These are phyloP conservation scores for Rehmannia glutinosa DNA, from an alignment of 257 asterid species.

Conservation along the genomic window DNA sequence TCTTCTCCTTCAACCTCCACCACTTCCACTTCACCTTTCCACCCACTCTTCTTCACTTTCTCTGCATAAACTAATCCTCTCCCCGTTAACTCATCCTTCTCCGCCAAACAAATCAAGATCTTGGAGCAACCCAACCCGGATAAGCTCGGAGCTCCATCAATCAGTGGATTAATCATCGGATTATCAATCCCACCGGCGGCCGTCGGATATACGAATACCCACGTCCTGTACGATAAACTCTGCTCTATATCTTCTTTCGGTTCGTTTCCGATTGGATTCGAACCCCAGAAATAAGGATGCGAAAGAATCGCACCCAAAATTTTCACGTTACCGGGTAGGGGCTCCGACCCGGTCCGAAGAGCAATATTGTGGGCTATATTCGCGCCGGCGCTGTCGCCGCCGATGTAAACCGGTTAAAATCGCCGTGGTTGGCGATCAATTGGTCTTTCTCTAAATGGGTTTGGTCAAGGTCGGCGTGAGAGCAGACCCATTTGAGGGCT, in stretches of 20 bases:
- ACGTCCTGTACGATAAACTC: neutral
- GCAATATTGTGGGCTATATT: conserved; percentile 23
- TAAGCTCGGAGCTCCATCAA: neutral
- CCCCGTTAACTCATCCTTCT: neutral
- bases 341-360: conserved; percentile 24
- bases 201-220: neutral
- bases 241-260: conserved; percentile 1
- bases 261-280: conserved; percentile 16
- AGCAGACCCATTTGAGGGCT: conserved; percentile 34
- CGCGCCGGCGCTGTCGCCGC: conserved; percentile 33
- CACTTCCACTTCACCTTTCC: neutral
- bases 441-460: neutral
- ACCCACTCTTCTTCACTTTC: neutral
- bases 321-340: conserved; percentile 23
- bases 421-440: conserved; percentile 37
- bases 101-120: neutral
- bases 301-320: conserved; percentile 29
- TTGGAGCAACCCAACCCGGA: neutral
- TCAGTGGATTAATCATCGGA: neutral
- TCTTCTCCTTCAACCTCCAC: neutral
- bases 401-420: conserved; percentile 31
- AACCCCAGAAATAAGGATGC: conserved; percentile 31
- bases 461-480: neutral
- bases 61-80: neutral
- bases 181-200: neutral